These are phyloP conservation scores for Aspergillus baeticus DNA, from an alignment of 495 filamentous ascomycete species.

Conservation along the genomic window DNA sequence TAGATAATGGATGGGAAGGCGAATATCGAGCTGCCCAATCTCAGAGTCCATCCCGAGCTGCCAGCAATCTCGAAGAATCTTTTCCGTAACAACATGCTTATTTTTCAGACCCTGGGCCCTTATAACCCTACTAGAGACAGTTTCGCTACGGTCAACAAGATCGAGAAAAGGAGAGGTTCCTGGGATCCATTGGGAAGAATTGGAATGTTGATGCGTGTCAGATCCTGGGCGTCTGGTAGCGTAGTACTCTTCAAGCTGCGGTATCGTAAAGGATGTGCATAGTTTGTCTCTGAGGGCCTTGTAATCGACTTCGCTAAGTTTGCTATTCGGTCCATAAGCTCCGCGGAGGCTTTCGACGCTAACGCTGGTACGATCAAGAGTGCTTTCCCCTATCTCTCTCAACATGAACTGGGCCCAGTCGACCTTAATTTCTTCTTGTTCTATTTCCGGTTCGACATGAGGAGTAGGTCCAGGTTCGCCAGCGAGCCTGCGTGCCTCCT, in stretches of 20 bases:
- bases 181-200: constrained; percentile 27
- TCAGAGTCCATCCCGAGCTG: constrained; percentile 35
- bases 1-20: constrained; percentile 24
- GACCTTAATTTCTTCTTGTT: constrained; percentile 8
- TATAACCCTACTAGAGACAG: constrained; percentile 15
- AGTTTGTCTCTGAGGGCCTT: constrained; percentile 27
- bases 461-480: too few relatives aligned
- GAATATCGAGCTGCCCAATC: constrained; percentile 43
- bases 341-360: constrained; percentile 27
- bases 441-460: not conserved
- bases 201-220: not conserved
- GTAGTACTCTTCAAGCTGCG: constrained; percentile 22
- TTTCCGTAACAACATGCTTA: constrained; percentile 37
- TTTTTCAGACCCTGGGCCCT: constrained; percentile 19
- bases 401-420: constrained; percentile 22
- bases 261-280: constrained; percentile 31
- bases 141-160: constrained; percentile 1
- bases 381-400: constrained; percentile 24
- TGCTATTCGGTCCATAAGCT: constrained; percentile 19
- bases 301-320: constrained; percentile 26
- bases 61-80: constrained; percentile 46
- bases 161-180: constrained; percentile 28
- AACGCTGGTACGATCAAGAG: constrained; percentile 8
- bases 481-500: too few relatives aligned
- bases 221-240: not conserved